Percentiles rank a stretch among this genome's conserved stretches.
Evolutionary conservation across 2,329 filamentous ascomycete species (phyloP).

Genomic region (Xylaria hypoxylon): DNA sequence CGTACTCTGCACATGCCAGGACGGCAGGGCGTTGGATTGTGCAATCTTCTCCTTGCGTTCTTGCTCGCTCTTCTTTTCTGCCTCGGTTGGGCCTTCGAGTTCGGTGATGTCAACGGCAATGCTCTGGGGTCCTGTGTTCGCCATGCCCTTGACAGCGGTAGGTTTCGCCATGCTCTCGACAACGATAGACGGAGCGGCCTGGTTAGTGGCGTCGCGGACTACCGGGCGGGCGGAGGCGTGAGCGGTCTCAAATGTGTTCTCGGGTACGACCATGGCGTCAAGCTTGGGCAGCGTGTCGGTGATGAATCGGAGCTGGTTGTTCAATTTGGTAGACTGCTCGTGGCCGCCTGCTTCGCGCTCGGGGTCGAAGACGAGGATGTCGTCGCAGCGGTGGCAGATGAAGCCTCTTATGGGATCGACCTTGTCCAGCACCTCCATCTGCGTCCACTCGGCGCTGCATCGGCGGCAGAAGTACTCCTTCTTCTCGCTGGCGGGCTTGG

Average conservation of each 20-base stretch:
- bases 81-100: conserved; percentile 72
- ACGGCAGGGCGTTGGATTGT: conserved; percentile 75
- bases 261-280: conserved; percentile 78
- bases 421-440: conserved; percentile 87
- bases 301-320: conserved; percentile 83
- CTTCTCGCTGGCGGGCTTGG: conserved; percentile 82
- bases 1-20: conserved; percentile 79
- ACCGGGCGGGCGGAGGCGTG: conserved; percentile 72
- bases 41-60: conserved; percentile 74
- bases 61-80: conserved; percentile 73
- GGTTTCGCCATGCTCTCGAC: conserved; percentile 67
- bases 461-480: conserved; percentile 90
- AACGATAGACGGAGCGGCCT: conserved; percentile 69
- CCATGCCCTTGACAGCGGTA: conserved; percentile 76
- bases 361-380: conserved; percentile 71
- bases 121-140: conserved; percentile 74
- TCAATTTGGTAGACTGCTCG: conserved; percentile 78
- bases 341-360: conserved; percentile 77
- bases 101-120: conserved; percentile 78
- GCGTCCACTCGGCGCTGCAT: conserved; percentile 88
- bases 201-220: conserved; percentile 74
- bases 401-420: conserved; percentile 75
- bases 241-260: conserved; percentile 78
- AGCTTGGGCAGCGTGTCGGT: conserved; percentile 81
- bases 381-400: conserved; percentile 82